Evolutionary conservation across 164 flowering plant genomes (phyloP).

Genomic region (Liquidambar formosana): DNA sequence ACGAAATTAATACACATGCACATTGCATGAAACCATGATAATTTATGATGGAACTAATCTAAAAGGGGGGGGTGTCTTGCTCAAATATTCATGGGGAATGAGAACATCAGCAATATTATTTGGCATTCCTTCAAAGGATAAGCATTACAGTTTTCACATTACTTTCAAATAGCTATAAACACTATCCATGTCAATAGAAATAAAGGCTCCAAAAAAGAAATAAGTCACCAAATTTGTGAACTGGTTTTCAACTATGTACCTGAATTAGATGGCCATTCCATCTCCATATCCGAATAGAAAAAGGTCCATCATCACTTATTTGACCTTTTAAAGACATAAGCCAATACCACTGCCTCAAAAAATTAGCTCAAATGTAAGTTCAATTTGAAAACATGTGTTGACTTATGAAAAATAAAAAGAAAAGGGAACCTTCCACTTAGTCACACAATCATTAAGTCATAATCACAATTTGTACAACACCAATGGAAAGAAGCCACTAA

Average conservation of each 20-base stretch:
- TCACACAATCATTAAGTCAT: neutral
- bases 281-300: constrained; percentile 64
- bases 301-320: constrained; percentile 25
- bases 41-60: too few species aligned
- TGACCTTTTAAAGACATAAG: constrained; percentile 61
- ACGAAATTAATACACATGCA: too few species aligned
- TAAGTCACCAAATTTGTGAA: constrained; percentile 2
- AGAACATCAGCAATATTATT: too few species aligned
- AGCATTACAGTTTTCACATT: neutral
- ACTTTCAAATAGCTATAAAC: neutral
- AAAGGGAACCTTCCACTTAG: too few species aligned
- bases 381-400: neutral
- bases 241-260: constrained; percentile 37
- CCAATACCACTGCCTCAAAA: constrained; percentile 76
- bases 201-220: neutral
- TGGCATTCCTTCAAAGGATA: too few species aligned
- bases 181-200: neutral
- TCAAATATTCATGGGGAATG: too few species aligned
- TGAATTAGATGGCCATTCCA: constrained; percentile 80
- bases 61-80: too few species aligned
- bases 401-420: too few species aligned
- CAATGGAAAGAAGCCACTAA: neutral
- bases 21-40: too few species aligned
- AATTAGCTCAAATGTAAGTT: neutral
- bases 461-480: constrained; percentile 1